Evolutionary conservation across 2,329 filamentous ascomycete species (phyloP).

Genomic region (Gyromitra esculenta): DNA sequence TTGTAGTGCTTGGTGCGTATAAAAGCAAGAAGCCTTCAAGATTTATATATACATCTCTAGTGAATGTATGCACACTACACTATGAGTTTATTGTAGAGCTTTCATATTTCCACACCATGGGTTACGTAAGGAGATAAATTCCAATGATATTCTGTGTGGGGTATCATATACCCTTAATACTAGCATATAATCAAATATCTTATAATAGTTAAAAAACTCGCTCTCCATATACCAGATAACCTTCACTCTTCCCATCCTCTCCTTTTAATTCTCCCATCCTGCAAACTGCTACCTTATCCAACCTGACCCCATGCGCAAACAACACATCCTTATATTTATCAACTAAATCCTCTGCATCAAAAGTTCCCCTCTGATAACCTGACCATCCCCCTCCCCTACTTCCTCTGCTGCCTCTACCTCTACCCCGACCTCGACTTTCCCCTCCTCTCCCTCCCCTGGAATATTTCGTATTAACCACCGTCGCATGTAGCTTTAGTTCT

Average conservation of each 20-base stretch:
- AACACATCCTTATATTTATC: slow-evolving; percentile 70
- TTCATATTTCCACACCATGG: neutral
- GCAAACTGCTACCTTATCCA: slow-evolving; percentile 81
- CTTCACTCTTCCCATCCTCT: slow-evolving; percentile 11
- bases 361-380: slow-evolving; percentile 43
- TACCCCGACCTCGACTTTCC: slow-evolving; percentile 59
- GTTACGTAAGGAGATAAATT: neutral
- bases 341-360: slow-evolving; percentile 69
- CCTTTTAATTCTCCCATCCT: slow-evolving; percentile 70
- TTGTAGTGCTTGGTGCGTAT: too few relatives aligned
- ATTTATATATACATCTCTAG: neutral
- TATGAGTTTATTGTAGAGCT: neutral
- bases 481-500: slow-evolving; percentile 78
- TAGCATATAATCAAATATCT: neutral
- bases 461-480: slow-evolving; percentile 86
- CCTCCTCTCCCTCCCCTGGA: slow-evolving; percentile 63
- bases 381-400: neutral
- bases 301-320: slow-evolving; percentile 74
- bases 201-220: neutral
- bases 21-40: neutral
- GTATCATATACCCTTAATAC: neutral
- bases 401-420: slow-evolving; percentile 52
- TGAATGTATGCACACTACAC: neutral
- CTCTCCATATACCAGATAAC: slow-evolving; percentile 23
- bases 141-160: neutral